Conservation (phyloP, 1,284 basidiomycete species). For the Paramarasmius palmivorus region DNA sequence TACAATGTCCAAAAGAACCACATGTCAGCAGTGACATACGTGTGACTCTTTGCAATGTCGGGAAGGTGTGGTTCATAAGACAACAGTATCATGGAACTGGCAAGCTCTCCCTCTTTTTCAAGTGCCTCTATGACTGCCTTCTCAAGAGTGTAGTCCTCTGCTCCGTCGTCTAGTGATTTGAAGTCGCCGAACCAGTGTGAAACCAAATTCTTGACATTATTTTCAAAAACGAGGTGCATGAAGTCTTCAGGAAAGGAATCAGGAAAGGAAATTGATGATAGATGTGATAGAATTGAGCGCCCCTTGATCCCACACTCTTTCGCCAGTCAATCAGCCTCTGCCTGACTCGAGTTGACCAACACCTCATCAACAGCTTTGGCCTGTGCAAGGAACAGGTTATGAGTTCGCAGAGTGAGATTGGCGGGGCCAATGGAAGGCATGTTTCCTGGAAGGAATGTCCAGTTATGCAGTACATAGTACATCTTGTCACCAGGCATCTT, state of each 20-base stretch:
- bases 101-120: constrained; percentile 28
- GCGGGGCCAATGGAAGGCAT: constrained; percentile 29
- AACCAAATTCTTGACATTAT: constrained; percentile 39
- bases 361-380: constrained; percentile 34
- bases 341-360: constrained; percentile 20
- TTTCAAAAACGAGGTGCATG: constrained; percentile 49
- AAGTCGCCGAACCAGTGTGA: constrained; percentile 38
- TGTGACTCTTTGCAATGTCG: constrained; percentile 33
- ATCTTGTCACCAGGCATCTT: constrained; percentile 2
- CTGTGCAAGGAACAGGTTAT: constrained; percentile 32
- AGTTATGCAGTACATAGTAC: constrained; percentile 15
- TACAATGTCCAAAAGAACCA: constrained; percentile 40
- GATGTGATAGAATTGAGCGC: constrained; percentile 29
- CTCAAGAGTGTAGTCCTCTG: constrained; percentile 29
- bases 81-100: constrained; percentile 35
- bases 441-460: constrained; percentile 4
- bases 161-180: constrained; percentile 36
- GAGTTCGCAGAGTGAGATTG: constrained; percentile 37
- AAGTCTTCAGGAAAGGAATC: constrained; percentile 45
- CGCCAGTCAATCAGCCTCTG: constrained; percentile 26
- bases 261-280: constrained; percentile 39
- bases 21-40: constrained; percentile 26
- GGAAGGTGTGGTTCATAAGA: constrained; percentile 37
- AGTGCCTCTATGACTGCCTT: constrained; percentile 38
- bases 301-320: constrained; percentile 43